Base-by-base conservation (phyloP, 495 filamentous ascomycete species). In the Penicillium soppii region DNA sequence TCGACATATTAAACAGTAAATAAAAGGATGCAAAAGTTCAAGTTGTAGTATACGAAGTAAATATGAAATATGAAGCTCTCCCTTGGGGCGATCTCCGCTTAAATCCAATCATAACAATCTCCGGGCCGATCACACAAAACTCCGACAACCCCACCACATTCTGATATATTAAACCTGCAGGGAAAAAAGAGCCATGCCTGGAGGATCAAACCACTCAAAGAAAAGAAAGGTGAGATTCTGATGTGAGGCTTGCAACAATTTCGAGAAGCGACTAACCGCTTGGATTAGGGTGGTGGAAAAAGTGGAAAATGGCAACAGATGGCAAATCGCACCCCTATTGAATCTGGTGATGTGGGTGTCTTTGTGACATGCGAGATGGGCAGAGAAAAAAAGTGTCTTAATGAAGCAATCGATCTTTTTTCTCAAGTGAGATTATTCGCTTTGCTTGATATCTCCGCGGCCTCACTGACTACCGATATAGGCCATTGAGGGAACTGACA, bases 331-430 rank as follows among this genome's bases (percentile, higher is more conserved):
- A 45, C 59, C 19, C 57, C 39, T 32, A 81, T 91, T 50, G 83
- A 89, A 54, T 74, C 83, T 20, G 94, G 94, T 13, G 90, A 94
- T 65, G 74, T 78, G 37, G 94, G 94, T 9, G 87, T 97, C 23
- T 97, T 92, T 80, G 82, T 87, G 21, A 96, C 95, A 1, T 97
- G 91, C 62, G 85, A 91, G 26, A 84, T 85, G 67, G 83, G 82
- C 43, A 86, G 80, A 68, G 92, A 98, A 72, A 73, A 70, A 17
- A 91, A 86, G 71, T 90, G 89, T 16, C 78, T 87, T 2, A 76
- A 73, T 29, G 94, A 98, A 62, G 67, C 90, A 36, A 70, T 77
- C 21, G 76, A 84, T 63, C 65, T 97, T 26, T 89, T 96, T 62
- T 80, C 86, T 15, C 81, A 94, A 75, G 90, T 91, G 17, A 57